These are phyloP conservation scores for Moniliophthora roreri DNA, from an alignment of 1,284 basidiomycete species.

Conservation along the genomic window DNA sequence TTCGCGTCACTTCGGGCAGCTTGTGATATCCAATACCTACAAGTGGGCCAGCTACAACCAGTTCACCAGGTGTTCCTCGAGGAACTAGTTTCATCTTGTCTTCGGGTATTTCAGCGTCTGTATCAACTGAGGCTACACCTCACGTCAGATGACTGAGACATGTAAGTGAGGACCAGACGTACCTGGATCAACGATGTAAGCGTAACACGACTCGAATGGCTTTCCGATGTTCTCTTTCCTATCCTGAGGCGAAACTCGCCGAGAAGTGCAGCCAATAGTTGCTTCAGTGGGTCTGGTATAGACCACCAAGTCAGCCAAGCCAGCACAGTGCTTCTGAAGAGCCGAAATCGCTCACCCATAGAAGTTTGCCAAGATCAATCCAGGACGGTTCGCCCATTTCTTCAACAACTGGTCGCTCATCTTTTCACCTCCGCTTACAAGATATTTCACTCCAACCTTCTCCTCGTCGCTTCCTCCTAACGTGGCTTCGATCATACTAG, in stretches of 20 bases:
- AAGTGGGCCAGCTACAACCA: constrained; percentile 50
- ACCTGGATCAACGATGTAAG: constrained; percentile 15
- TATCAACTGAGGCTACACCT: too few relatives aligned
- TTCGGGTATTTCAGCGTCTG: background rate
- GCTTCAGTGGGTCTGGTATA: constrained; percentile 16
- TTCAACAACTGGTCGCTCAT: constrained; percentile 17
- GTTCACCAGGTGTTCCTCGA: constrained; percentile 48
- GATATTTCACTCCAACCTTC: constrained; percentile 15
- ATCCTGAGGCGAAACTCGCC: constrained; percentile 14
- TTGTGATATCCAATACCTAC: constrained; percentile 53
- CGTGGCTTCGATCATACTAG: constrained; percentile 19
- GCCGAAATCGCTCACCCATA: constrained; percentile 13
- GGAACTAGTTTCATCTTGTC: constrained; percentile 35
- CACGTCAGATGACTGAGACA: too few relatives aligned
- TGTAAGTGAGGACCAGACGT: too few relatives aligned
- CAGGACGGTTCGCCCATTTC: constrained; percentile 14
- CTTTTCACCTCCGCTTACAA: constrained; percentile 18
- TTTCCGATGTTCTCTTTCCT: constrained; percentile 19
- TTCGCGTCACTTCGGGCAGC: constrained; percentile 43
- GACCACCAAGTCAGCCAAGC: too few relatives aligned
- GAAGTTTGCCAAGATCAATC: constrained; percentile 17
- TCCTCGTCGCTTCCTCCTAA: constrained; percentile 7
- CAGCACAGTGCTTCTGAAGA: too few relatives aligned
- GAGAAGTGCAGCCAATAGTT: constrained; percentile 18
- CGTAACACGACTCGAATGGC: constrained; percentile 16